These are phyloP conservation scores for Solanum paucissectum DNA, from an alignment of 257 asterid species.

Conservation along the genomic window DNA sequence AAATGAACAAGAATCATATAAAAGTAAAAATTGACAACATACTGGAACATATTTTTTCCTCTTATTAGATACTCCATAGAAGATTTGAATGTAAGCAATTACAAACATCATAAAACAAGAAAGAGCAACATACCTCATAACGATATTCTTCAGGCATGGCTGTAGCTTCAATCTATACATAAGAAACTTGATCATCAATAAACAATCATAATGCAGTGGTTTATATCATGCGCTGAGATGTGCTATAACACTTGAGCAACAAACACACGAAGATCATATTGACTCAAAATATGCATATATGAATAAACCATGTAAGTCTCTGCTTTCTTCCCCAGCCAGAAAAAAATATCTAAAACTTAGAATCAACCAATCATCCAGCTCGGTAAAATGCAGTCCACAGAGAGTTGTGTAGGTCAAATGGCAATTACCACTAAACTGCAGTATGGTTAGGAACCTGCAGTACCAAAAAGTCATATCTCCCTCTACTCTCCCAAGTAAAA, in stretches of 20 bases:
- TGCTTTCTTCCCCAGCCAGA: neutral
- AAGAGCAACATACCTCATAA: constrained; percentile 48
- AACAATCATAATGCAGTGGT: neutral
- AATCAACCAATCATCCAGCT: neutral
- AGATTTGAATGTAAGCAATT: neutral
- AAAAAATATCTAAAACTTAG: neutral
- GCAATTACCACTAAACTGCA: neutral
- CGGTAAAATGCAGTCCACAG: neutral
- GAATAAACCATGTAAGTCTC: neutral
- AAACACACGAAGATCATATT: neutral
- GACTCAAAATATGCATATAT: neutral
- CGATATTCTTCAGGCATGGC: constrained; percentile 81
- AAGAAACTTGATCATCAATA: constrained; percentile 8
- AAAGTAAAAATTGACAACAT: neutral
- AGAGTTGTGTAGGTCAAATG: neutral
- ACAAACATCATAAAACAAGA: neutral
- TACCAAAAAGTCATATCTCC: neutral
- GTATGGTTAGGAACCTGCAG: neutral
- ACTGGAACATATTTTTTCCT: neutral
- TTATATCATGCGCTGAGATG: neutral
- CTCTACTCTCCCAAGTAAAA: neutral
- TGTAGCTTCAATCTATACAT: constrained; percentile 60
- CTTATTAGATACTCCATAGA: neutral
- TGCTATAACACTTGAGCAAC: neutral
- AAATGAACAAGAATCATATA: neutral